Conservation (phyloP, 345 rosid species). For the Citrus inodora region DNA sequence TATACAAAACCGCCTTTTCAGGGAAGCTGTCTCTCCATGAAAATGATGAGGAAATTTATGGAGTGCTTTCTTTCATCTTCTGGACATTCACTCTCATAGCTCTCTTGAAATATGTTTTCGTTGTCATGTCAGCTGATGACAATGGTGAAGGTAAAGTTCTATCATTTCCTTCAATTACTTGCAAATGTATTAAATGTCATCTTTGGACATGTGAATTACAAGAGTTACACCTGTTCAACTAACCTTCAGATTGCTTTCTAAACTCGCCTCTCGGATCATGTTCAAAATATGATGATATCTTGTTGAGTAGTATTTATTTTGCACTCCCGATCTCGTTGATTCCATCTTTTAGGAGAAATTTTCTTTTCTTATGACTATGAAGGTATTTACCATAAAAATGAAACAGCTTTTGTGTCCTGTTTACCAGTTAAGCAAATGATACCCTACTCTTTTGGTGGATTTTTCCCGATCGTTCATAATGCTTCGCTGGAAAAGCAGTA, state of each 20-base stretch:
- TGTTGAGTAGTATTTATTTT: neutral
- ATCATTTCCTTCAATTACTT: neutral
- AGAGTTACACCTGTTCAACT: neutral
- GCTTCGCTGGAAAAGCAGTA: neutral
- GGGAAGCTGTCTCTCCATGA: constrained; percentile 73
- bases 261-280: neutral
- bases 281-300: neutral
- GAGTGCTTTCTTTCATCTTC: constrained; percentile 82
- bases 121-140: constrained; percentile 73
- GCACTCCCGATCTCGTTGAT: neutral
- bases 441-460: neutral
- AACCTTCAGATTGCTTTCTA: neutral
- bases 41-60: constrained; percentile 72
- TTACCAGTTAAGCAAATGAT: neutral
- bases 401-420: neutral
- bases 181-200: neutral
- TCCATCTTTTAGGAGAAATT: neutral
- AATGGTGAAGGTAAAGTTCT: constrained; percentile 73
- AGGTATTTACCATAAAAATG: neutral
- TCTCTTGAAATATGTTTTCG: constrained; percentile 63
- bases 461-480: neutral
- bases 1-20: constrained; percentile 72
- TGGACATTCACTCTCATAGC: constrained; percentile 86
- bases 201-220: neutral
- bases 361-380: neutral